Conservation (phyloP, 1,139 yeast genomes). For the Tardiomyces digboiensis region DNA sequence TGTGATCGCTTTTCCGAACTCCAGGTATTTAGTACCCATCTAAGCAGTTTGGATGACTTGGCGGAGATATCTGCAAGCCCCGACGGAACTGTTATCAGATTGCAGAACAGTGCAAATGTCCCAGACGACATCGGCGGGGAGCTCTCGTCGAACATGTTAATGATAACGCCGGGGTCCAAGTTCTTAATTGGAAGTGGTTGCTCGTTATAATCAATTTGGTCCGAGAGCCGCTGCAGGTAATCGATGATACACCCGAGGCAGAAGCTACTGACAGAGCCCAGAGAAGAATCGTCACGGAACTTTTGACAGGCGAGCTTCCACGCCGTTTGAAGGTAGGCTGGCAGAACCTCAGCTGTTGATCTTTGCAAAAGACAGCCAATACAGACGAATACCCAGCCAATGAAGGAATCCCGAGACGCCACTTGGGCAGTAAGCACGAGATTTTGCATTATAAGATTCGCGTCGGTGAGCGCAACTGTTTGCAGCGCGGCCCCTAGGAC, state of each 20-base stretch:
- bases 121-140: neutral
- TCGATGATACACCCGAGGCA: conserved; percentile 3
- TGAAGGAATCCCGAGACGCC: neutral
- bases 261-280: conserved; percentile 10
- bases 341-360: neutral
- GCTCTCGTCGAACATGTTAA: neutral
- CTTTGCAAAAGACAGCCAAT: conserved; percentile 5
- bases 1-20: neutral
- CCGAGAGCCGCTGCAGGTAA: neutral
- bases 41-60: neutral
- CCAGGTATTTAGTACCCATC: neutral
- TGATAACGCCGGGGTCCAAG: neutral
- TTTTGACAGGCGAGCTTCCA: conserved; percentile 8
- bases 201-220: no score
- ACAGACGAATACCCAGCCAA: conserved; percentile 10
- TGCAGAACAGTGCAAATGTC: neutral
- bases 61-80: neutral
- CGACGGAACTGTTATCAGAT: neutral
- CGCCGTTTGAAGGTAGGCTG: neutral
- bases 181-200: no score
- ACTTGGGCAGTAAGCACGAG: neutral
- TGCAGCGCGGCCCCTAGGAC: neutral
- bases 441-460: no score
- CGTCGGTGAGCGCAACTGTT: no score
- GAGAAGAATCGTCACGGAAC: conserved; percentile 5